phyloP scores from a whole-genome alignment of 129 eudicot genomes.

The Flaveria bidentis region DNA sequence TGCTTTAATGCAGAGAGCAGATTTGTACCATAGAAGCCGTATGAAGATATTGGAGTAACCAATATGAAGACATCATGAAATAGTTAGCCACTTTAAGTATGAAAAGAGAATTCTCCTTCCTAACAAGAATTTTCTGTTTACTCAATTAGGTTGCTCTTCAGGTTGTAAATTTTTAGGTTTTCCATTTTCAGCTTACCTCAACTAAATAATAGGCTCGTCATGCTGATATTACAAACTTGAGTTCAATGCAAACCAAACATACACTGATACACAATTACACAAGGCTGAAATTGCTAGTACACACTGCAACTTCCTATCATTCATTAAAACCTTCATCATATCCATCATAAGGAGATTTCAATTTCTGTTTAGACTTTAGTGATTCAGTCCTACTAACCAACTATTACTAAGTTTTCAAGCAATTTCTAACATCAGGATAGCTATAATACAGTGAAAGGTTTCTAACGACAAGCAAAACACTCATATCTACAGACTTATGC shows the following conservation, averaged over 20 bases:
- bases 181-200: slow-evolving; percentile 12
- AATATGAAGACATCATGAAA: not conserved
- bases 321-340: slow-evolving; percentile 11
- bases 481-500: slow-evolving; percentile 7
- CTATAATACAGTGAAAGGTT: not conserved
- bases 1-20: slow-evolving; percentile 1
- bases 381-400: not conserved
- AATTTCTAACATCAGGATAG: not conserved
- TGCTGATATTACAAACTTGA: slow-evolving; percentile 7
- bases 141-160: not conserved
- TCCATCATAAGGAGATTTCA: not conserved
- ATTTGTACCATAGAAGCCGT: slow-evolving; percentile 1
- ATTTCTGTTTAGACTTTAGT: not conserved
- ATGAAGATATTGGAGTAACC: not conserved
- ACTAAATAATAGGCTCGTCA: slow-evolving; percentile 2
- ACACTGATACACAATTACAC: not conserved
- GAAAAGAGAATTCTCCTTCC: slow-evolving; percentile 6
- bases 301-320: slow-evolving; percentile 8
- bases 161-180: not conserved
- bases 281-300: slow-evolving; percentile 5
- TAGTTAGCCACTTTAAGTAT: not conserved
- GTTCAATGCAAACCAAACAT: slow-evolving; percentile 25
- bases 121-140: not conserved
- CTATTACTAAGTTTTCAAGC: not conserved
- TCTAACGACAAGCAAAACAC: not conserved